Evolutionary conservation across 2,329 filamentous ascomycete genomes (phyloP), one percentile per base, ranked within the genome.

Genomic region (Xylariaceae sp.): DNA sequence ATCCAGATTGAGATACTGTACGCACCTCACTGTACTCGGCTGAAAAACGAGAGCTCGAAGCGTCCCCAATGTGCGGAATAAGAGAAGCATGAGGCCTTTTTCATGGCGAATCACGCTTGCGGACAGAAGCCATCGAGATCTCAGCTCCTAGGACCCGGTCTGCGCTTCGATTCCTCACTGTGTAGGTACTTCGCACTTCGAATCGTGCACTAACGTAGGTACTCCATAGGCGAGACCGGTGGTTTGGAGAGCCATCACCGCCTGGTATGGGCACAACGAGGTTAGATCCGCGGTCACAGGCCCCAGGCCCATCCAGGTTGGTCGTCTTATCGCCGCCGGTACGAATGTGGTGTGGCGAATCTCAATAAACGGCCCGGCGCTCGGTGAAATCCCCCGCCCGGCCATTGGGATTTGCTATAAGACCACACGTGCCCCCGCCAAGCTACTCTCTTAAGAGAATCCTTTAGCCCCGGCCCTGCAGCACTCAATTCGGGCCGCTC

Each of bases 331-430:
- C 37, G 37, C 37, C 37, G 37, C 37, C 37, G 37, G 37, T 41
- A 41, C 37, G 37, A 41, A 41, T 8, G 37, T 41, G 15, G 7
- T 18, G 44, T n/a, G 58, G 49, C 15, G 41, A 53, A 57, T 49
- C 49, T 41, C 35, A n/a, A 41, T 49, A 64, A 63, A 59, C 56
- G 63, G 58, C 37, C 63, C 58, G 62, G 62, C 61, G 37, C 37
- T 63, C 61, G 61, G 61, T 63, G 61, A 61, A 61, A 56, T 64
- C 15, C 37, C 37, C 37, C 37, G 17, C 48, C 30, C 45, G 41
- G 56, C 59, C 59, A 61, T 50, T 57, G 50, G 56, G 49, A 53
- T 50, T 23, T 15, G 47, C 51, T 51, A 57, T 41, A 30, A 23
- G 47, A 30, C 47, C 18, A 30, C 59, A 63, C 59, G 59, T 63